Percentiles rank a stretch among this genome's conserved stretches.
These are phyloP conservation scores for Dillenia suffruticosa DNA, from an alignment of 164 flowering plant genomes.

Conservation along the genomic window DNA sequence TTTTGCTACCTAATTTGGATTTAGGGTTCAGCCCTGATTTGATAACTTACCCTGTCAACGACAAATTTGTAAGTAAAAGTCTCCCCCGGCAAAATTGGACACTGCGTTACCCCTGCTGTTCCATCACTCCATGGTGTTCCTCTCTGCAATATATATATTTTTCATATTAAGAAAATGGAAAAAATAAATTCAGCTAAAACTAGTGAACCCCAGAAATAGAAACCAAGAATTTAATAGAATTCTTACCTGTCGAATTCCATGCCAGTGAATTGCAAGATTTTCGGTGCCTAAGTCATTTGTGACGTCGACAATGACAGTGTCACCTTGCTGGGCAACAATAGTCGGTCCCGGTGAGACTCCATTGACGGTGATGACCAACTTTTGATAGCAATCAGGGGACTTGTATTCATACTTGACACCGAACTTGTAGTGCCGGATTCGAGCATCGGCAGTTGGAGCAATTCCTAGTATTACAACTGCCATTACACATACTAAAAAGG, in stretches of 20 bases:
- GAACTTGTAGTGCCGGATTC: conserved; percentile 56
- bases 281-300: conserved; percentile 70
- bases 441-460: conserved; percentile 37
- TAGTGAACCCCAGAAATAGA: not conserved
- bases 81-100: conserved; percentile 76
- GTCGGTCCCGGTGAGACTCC: conserved; percentile 79
- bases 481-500: too few species aligned
- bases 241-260: conserved; percentile 85
- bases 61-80: conserved; percentile 65
- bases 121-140: conserved; percentile 95
- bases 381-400: conserved; percentile 75
- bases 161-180: too few species aligned
- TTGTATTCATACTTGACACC: conserved; percentile 69
- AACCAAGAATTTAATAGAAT: not conserved
- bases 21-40: not conserved
- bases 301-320: conserved; percentile 75
- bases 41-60: conserved; percentile 68
- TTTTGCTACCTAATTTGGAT: too few species aligned
- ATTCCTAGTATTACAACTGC: not conserved
- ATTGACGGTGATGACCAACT: conserved; percentile 61
- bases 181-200: not conserved
- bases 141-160: conserved; percentile 27
- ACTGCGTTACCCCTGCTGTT: conserved; percentile 87
- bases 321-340: conserved; percentile 61
- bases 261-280: conserved; percentile 91